These are phyloP conservation scores for Aethionema arabicum DNA, from an alignment of 345 rosid species.

Conservation along the genomic window DNA sequence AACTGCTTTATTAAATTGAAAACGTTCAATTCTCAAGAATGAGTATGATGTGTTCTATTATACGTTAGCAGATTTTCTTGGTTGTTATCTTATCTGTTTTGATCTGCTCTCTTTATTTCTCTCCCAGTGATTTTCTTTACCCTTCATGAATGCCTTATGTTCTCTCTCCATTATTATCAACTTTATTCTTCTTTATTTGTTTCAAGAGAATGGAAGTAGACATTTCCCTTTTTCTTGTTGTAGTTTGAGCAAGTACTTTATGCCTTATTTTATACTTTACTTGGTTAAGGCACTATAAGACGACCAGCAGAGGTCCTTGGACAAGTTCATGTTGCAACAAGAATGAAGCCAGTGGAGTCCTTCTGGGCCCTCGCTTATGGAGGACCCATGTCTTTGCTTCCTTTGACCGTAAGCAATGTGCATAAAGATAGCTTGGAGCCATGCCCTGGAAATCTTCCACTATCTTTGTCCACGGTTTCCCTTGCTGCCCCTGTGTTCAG, in stretches of 20 bases:
- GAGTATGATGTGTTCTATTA: constrained; percentile 18
- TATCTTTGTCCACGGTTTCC: constrained; percentile 61
- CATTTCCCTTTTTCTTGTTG: constrained; percentile 7
- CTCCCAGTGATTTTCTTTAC: constrained; percentile 5
- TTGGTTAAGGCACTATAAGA: constrained; percentile 62
- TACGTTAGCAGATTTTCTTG: constrained; percentile 16
- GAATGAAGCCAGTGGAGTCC: constrained; percentile 86
- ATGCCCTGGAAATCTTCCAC: constrained; percentile 53
- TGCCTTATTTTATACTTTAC: constrained; percentile 25
- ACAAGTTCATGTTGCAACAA: constrained; percentile 90
- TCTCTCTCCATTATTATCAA: constrained; percentile 16
- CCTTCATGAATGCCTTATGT: constrained; percentile 14
- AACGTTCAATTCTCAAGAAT: constrained; percentile 7
- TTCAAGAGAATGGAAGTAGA: constrained; percentile 17
- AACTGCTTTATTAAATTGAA: constrained; percentile 14
- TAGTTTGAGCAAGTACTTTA: constrained; percentile 16
- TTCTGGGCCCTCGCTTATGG: constrained; percentile 97
- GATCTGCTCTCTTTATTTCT: constrained; percentile 16
- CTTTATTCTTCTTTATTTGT: constrained; percentile 10
- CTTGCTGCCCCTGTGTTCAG: constrained; percentile 94
- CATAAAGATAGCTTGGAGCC: constrained; percentile 75
- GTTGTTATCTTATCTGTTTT: constrained; percentile 19
- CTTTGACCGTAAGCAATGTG: constrained; percentile 73
- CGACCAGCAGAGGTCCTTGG: constrained; percentile 99
- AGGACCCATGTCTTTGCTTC: constrained; percentile 96